A percentile compares a stretch with the other conserved stretches of the same genome.
These are phyloP conservation scores for Colletotrichum euphorbiae DNA, from an alignment of 2,329 filamentous ascomycete species.

Conservation along the genomic window DNA sequence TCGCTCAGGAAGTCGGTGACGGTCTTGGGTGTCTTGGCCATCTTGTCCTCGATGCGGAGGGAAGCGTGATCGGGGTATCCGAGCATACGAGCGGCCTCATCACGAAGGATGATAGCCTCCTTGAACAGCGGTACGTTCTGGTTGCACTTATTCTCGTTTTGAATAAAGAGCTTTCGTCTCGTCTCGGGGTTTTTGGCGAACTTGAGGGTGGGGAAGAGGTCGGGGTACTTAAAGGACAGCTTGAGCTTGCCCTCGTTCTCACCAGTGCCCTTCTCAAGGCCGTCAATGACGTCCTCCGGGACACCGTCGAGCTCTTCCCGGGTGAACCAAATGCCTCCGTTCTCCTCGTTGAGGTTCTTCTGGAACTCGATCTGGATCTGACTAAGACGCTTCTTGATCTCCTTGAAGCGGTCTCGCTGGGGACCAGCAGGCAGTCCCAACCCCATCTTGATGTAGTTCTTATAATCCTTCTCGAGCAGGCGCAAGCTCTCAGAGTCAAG, in stretches of 20 bases:
- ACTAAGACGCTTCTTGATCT: conserved; percentile 84
- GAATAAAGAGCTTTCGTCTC: conserved; percentile 75
- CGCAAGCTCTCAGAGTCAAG: conserved; percentile 77
- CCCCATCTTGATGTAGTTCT: conserved; percentile 81
- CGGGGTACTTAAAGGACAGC: conserved; percentile 86
- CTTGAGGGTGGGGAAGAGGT: conserved; percentile 82
- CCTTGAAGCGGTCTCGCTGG: conserved; percentile 84
- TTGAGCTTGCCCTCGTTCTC: conserved; percentile 80
- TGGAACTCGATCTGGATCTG: conserved; percentile 80
- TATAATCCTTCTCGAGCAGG: conserved; percentile 82
- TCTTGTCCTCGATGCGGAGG: conserved; percentile 68
- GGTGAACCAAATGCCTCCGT: conserved; percentile 83
- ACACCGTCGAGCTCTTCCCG: conserved; percentile 79
- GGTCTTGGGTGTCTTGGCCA: conserved; percentile 68
- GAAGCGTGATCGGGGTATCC: conserved; percentile 68
- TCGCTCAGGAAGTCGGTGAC: conserved; percentile 72
- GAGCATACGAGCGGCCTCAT: conserved; percentile 66
- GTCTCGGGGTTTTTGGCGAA: conserved; percentile 79
- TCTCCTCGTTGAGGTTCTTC: conserved; percentile 86
- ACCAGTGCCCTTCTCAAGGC: conserved; percentile 77
- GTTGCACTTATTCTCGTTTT: conserved; percentile 85
- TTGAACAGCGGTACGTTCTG: conserved; percentile 65
- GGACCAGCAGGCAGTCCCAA: conserved; percentile 76
- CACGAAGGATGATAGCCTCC: conserved; percentile 65
- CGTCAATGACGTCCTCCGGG: conserved; percentile 74